Conservation (phyloP, 2,329 filamentous ascomycete species). For the Geosmithia putterillii region DNA sequence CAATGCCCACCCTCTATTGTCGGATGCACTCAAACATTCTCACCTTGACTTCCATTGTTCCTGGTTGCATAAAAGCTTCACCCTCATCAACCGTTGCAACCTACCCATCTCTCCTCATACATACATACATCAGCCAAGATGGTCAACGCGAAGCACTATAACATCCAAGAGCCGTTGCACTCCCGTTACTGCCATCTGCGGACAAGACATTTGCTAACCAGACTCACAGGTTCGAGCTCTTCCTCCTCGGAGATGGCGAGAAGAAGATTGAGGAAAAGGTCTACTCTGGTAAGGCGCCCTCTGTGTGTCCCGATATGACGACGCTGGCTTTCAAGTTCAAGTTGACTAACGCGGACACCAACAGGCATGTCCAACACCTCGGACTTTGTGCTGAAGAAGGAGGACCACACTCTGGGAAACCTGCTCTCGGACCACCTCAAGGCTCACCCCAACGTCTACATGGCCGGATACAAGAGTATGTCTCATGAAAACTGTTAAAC, state of each 20-base stretch:
- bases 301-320: neutral
- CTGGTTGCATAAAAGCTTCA: too few relatives aligned
- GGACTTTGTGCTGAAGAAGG: constrained; percentile 90
- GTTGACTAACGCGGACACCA: neutral
- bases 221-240: constrained; percentile 72
- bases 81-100: too few relatives aligned
- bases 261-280: constrained; percentile 85
- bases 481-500: neutral
- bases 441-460: constrained; percentile 70
- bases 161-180: constrained; percentile 16
- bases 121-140: too few relatives aligned
- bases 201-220: neutral
- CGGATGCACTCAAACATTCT: too few relatives aligned
- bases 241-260: constrained; percentile 76
- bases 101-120: too few relatives aligned
- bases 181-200: constrained; percentile 12
- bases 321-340: neutral
- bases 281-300: constrained; percentile 76
- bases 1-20: too few relatives aligned
- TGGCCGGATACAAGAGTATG: constrained; percentile 83
- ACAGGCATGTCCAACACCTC: constrained; percentile 84
- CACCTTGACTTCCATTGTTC: too few relatives aligned
- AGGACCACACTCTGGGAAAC: constrained; percentile 93
- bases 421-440: constrained; percentile 77
- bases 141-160: constrained; percentile 26